Base-by-base conservation (phyloP, 2,329 filamentous ascomycete species). In the Pestalotiopsis sp. region DNA sequence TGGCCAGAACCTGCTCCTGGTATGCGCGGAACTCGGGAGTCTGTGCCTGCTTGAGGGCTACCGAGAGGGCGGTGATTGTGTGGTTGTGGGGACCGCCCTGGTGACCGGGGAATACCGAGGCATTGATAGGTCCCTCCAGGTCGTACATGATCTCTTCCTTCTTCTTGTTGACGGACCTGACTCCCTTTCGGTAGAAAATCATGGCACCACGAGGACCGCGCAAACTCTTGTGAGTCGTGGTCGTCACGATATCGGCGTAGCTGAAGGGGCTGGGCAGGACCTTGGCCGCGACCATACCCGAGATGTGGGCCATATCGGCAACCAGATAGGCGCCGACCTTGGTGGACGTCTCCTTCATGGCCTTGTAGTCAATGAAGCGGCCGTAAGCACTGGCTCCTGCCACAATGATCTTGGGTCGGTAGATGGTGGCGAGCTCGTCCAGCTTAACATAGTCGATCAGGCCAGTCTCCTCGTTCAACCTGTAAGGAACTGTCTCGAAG, bases 21-120 rank as follows among this genome's bases (percentile, higher is more conserved):
- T 99, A 99, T 67, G 92, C 87, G 80, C 92, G 93, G 87, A 99
- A 99, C 78, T 97, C 95, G 63, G 92, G 89, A 5, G 90, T 90
- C 79, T 95, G 94, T 3, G 94, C 94, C 83, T 99, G 96, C 84
- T 97, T 97, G 69, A 99, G 87, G 13, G 96, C 96, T 63, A 99
- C 96, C 23, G 96, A 91, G 36, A 99, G 87, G 59, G 96, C 96
- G 45, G 96, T 97, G 81, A 99, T 99, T 75, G 96, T 99, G 86
- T 99, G 96, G 85, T 99, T 99, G 84, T 99, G 96, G 67, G 96
- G 96, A 27, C 96, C 96, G 79, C 96, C 96, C 82, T 99, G 96
- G 83, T 99, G 96, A 68, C 96, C 96, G 17, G 96, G 96, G 87
- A 99, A 99, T 71, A 99, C 96, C 68, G 95, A 97, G 75, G 90